These are phyloP conservation scores for Sporothrix humicola DNA, from an alignment of 2,329 filamentous ascomycete genomes.

Conservation along the genomic window DNA sequence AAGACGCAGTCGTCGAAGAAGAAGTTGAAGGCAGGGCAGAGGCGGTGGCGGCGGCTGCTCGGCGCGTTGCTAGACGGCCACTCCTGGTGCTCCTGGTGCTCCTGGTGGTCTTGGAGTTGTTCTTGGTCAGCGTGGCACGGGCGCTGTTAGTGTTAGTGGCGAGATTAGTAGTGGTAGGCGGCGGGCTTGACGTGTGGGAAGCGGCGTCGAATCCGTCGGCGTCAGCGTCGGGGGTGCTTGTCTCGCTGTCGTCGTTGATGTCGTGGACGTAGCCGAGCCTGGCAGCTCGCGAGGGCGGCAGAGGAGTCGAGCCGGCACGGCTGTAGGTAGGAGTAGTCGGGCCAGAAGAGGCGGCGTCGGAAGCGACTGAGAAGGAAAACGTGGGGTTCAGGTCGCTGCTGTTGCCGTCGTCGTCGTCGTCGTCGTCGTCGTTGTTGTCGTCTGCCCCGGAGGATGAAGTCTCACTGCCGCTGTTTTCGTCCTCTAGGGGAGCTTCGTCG, in stretches of 20 bases:
- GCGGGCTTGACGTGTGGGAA: conserved; percentile 29
- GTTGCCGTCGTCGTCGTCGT: conserved; percentile 39
- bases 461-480: conserved; percentile 48
- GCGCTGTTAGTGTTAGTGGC: conserved; percentile 2
- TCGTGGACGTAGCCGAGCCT: conserved; percentile 14
- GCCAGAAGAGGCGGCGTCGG: conserved; percentile 45
- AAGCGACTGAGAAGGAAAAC: conserved; percentile 57
- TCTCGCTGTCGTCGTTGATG: conserved; percentile 28
- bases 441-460: too few relatives aligned
- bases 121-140: conserved; percentile 8
- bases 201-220: conserved; percentile 21
- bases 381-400: conserved; percentile 52
- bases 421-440: conserved; percentile 21
- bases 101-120: background rate
- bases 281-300: conserved; percentile 49
- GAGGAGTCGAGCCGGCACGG: conserved; percentile 48
- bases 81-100: background rate
- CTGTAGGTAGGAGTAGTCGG: conserved; percentile 50
- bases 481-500: conserved; percentile 16
- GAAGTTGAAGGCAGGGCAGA: background rate
- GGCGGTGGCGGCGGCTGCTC: conserved; percentile 19
- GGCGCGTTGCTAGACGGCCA: background rate
- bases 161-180: background rate
- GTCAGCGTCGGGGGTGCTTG: conserved; percentile 27
- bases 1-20: too few relatives aligned